Evolutionary conservation across 176 grass and related monocot species (phyloP), one percentile per base, ranked within the genome.

Genomic region (Paspalum notatum): DNA sequence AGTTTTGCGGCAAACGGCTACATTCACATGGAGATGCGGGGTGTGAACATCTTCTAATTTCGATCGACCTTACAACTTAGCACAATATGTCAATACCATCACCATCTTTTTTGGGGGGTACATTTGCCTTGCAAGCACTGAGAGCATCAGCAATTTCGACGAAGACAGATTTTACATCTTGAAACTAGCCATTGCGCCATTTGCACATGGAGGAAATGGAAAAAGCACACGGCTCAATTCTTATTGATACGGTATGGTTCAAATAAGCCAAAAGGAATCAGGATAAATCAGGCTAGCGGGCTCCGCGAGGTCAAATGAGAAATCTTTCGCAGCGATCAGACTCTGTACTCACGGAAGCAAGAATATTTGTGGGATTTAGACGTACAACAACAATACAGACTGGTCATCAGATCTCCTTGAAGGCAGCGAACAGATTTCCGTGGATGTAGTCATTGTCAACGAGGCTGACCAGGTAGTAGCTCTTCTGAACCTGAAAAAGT

Each of bases 381-480:
- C 68, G 15, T 41, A 74, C 49, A 78, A 69, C 32, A 80, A 18
- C 55, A 66, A 40, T 49, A 38, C 4, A 78, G 17, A 39, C 12
- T 50, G 5, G 22, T 62, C 45, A 51, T 93, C 76, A 93, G 40
- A 91, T 91, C 20, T 83, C 82, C 62, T 87, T 80, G 83, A 93
- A 97, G 65, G 62, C 83, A 39, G 87, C 88, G 81, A 97, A 97
- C 40, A 97, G 69, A 44, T 97, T 77, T 18, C 93, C 91, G 12
- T 83, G 58, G 82, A 97, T 44, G 42, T 93, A 97, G 68, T 97
- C 88, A 40, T 97, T 97, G 86, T 93, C 93, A 1, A 97, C 93
- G 10, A 97, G 85, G 66, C 93, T 93, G 38, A 97, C 91, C 62
- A 93, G 80, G 39, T 73, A 91, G 80, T 91, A 80, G 75, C 62